Conservation (phyloP, 306 rosid species). For the Casuarina glauca region DNA sequence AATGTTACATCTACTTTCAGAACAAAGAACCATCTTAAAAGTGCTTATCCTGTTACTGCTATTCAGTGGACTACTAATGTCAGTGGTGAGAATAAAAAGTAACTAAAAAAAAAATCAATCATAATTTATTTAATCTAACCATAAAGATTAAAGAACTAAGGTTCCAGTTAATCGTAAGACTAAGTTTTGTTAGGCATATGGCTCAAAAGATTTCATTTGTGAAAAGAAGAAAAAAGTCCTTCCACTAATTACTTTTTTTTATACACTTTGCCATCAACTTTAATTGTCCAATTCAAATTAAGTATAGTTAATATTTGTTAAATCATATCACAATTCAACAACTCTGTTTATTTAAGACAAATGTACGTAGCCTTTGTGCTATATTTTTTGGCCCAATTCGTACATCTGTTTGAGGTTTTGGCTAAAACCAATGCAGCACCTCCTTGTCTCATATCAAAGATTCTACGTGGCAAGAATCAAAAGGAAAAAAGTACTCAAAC, state of each 20-base stretch:
- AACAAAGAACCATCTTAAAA: no score
- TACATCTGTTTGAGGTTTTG: background rate
- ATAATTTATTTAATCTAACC: no score
- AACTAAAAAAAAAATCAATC: no score
- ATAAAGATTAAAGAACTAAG: no score
- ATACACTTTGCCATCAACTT: background rate
- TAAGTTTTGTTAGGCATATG: no score
- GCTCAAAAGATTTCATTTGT: background rate
- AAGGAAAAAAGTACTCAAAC: background rate
- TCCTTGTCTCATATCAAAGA: background rate
- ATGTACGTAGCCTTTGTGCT: background rate
- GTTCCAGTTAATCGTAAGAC: no score
- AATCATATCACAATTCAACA: background rate
- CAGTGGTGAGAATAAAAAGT: no score
- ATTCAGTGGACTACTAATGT: no score
- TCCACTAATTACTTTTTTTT: background rate
- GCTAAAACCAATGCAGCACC: background rate
- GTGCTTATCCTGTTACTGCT: no score
- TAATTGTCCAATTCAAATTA: background rate
- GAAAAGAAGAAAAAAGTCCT: background rate
- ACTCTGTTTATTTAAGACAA: background rate
- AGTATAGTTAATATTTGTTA: background rate
- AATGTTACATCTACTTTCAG: no score
- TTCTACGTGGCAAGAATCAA: background rate
- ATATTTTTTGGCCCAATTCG: background rate